Conservation (phyloP, 768 basidiomycete species). For the Dioszegia aurantiaca region DNA sequence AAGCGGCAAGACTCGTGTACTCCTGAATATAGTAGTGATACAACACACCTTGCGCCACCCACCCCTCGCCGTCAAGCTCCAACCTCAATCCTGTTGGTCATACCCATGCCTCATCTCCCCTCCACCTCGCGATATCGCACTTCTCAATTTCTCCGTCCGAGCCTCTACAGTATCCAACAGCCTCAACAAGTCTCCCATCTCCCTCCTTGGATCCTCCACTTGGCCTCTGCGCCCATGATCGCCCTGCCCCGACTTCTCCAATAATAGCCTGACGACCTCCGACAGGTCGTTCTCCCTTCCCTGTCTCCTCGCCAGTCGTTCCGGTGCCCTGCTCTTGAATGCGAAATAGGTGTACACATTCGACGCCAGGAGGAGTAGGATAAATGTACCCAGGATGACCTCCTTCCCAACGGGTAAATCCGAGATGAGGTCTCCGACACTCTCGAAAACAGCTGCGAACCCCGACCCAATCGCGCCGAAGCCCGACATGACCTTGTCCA, state of each 20-base stretch:
- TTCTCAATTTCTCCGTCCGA: constrained; percentile 19
- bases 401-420: constrained; percentile 27
- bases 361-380: constrained; percentile 34
- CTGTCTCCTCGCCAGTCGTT: constrained; percentile 14
- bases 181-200: constrained; percentile 27
- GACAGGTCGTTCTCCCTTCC: constrained; percentile 25
- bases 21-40: no score
- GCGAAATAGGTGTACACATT: constrained; percentile 48
- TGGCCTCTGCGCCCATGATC: constrained; percentile 1
- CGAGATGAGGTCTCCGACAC: constrained; percentile 27
- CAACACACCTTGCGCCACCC: neutral
- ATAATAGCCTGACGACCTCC: constrained; percentile 28
- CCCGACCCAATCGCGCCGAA: constrained; percentile 32
- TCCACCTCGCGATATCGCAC: neutral
- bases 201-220: constrained; percentile 13
- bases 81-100: neutral
- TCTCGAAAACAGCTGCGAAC: constrained; percentile 23
- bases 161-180: constrained; percentile 35
- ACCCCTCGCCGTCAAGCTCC: neutral
- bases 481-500: constrained; percentile 39
- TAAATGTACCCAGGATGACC: constrained; percentile 27
- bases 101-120: neutral
- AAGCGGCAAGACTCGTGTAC: no score
- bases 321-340: constrained; percentile 9
- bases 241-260: constrained; percentile 17